Evolutionary conservation across 2,329 filamentous ascomycete genomes (phyloP), one percentile per base, ranked within the genome.

Genomic region (Exophiala sp.): DNA sequence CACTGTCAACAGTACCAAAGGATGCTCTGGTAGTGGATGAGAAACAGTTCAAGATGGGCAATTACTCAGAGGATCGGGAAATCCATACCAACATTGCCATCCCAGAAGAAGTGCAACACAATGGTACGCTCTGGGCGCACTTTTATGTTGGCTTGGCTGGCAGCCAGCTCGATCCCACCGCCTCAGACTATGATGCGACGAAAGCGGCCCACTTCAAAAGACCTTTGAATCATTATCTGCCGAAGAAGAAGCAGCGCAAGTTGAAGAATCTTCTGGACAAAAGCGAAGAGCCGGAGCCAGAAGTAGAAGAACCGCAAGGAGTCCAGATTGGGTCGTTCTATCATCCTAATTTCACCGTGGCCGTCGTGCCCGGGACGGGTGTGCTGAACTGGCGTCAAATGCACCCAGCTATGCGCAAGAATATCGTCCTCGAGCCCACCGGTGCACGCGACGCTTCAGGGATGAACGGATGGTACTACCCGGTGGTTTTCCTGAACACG

Each of bases 121-220:
- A 97, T 66, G 89, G 88, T 27, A 96, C 91, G 1, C 78, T 98
- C 8, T 96, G 88, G 82, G 91, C 87, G 2, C 93, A 98, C 68
- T 94, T 97, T 69, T 95, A 89, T 62, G 74, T 97, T 53, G 88
- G 82, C 9, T 79, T 95, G 58, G 72, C 82, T 8, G 91, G 90
- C 46, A 79, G 80, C 52, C 76, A 79, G 48, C 72, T 95, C 24
- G 91, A 97, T 63, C 91, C 91, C 2, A 77, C 77, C 8, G 77
- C 80, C 48, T 73, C 81, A 1, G 76, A 75, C 50, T 98, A 88
- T 66, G 86, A 94, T 65, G 72, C 81, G 0, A 76, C 78, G 7
- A 84, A 80, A 53, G 90, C 93, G 2, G 88, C 88, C 63, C 82
- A 94, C 66, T 95, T 95, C 65, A 75, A 82, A 42, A 84, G 86